A percentile compares a stretch with the other conserved stretches of the same genome.
These are phyloP conservation scores for Microdochium nivale DNA, from an alignment of 2,329 filamentous ascomycete species.

Conservation along the genomic window DNA sequence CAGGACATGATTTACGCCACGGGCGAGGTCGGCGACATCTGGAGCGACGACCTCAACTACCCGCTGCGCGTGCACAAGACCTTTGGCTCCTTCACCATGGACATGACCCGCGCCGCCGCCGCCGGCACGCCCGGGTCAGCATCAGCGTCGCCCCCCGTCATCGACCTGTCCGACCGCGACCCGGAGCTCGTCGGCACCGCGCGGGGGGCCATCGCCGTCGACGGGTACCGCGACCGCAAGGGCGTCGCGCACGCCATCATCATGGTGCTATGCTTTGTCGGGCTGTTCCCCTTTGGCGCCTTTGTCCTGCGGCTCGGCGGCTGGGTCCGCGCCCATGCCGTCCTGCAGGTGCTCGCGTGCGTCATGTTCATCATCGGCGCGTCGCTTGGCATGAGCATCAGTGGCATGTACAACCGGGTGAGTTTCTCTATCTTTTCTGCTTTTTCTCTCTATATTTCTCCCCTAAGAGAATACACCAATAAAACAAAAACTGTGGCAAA, in stretches of 20 bases:
- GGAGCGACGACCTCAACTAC: conserved; percentile 32
- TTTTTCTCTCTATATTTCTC: neutral
- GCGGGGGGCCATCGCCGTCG: conserved; percentile 15
- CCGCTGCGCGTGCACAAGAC: conserved; percentile 41
- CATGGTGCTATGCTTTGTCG: conserved; percentile 48
- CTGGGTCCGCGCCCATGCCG: conserved; percentile 44
- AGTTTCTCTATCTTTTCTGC: conserved; percentile 16
- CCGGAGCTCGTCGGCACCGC: conserved; percentile 19
- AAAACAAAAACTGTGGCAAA: too few species aligned
- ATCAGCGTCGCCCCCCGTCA: conserved; percentile 16
- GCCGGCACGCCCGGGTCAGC: conserved; percentile 28
- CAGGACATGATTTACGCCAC: conserved; percentile 47
- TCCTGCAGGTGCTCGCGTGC: conserved; percentile 41
- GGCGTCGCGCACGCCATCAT: conserved; percentile 36
- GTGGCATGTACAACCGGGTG: conserved; percentile 47
- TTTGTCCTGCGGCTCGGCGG: conserved; percentile 42
- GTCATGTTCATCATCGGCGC: conserved; percentile 39
- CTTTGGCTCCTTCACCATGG: conserved; percentile 47
- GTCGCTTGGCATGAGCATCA: conserved; percentile 42
- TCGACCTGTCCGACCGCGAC: neutral
- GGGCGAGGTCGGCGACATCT: conserved; percentile 35
- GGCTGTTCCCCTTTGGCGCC: conserved; percentile 47
- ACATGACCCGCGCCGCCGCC: conserved; percentile 40
- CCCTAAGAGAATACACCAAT: too few species aligned
- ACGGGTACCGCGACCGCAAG: conserved; percentile 23